Conservation (phyloP, 2,329 filamentous ascomycete species). For the Acrocalymma vagum region DNA sequence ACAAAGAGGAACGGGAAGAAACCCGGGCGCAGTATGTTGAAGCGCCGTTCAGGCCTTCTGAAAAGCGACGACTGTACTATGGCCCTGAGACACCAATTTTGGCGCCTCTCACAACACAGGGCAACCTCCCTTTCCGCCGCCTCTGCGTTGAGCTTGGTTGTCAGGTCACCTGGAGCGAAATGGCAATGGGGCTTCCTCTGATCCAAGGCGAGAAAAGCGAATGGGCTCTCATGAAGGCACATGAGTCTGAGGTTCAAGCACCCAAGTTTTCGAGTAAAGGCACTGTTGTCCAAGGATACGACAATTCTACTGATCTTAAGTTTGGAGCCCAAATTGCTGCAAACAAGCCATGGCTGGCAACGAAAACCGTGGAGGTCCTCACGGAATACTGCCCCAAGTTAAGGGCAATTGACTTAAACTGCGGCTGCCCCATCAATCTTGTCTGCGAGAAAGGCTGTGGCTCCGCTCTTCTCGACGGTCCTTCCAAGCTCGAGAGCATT, state of each 20-base stretch:
- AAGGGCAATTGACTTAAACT: conserved; percentile 93
- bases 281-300: conserved; percentile 75
- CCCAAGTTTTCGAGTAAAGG: conserved; percentile 70
- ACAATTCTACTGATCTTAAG: conserved; percentile 81
- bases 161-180: conserved; percentile 95
- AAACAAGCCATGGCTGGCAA: conserved; percentile 88
- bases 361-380: conserved; percentile 87
- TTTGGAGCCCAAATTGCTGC: conserved; percentile 94
- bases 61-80: conserved; percentile 94
- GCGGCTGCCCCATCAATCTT: conserved; percentile 95
- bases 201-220: conserved; percentile 90
- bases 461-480: conserved; percentile 88
- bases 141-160: conserved; percentile 90
- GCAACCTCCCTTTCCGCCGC: conserved; percentile 92
- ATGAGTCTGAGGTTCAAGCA: conserved; percentile 79
- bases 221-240: conserved; percentile 94
- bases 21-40: conserved; percentile 84
- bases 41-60: conserved; percentile 85
- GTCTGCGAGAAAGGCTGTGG: conserved; percentile 89
- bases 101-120: conserved; percentile 95
- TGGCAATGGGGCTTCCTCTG: conserved; percentile 91
- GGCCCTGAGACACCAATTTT: conserved; percentile 90
- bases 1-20: conserved; percentile 61
- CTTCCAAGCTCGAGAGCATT: conserved; percentile 90
- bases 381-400: conserved; percentile 80